Base-by-base conservation (phyloP, 805 yeast species). In the Pachysolen tannophilus region DNA sequence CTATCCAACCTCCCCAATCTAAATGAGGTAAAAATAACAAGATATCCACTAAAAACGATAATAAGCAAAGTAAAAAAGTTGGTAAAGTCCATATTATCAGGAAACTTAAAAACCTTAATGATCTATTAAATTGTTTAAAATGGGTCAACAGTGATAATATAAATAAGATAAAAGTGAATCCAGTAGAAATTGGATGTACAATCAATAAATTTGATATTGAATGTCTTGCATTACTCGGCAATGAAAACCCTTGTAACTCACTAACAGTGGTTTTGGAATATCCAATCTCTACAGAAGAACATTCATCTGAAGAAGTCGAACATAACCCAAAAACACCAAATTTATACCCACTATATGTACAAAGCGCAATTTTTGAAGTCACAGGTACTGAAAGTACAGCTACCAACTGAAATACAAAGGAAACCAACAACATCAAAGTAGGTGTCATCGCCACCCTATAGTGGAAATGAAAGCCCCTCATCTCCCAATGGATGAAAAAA, bases 1-100 rank as follows among this genome's bases (percentile, higher is more conserved):
- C 70, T 33, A 82, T 60, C 97, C 97, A 90, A 18, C 95, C 95
- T 30, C 80, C 71, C 78, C 86, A 87, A 35, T 75, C 69, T 36
- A 90, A 59, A 49, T 77, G 75, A 2, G 88, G 83, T 2, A 79
- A 69, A 48, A 90, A 90, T 33, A 90, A 55, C 27, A 88, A 55
- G 26, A 88, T 72, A 53, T 90, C 97, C 3, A 85, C 85, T 40
- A 88, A 60, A 44, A 90, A 83, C 6, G 88, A 78, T 34, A 90
- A 62, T 32, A 88, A 57, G 1, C 83, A 63, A 28, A 82, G 63
- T 38, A 88, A 50, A 46, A 87, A 85, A 0, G 86, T 65, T 2
- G 86, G 77, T 28, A 83, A 52, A 2, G 86, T 68, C 56, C 82
- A 63, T 2, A 79, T 45, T 25, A 82, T 65, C 45, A 77, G 55